These are phyloP conservation scores for Pezicula carpinea DNA, from an alignment of 2,329 filamentous ascomycete genomes.

Conservation along the genomic window DNA sequence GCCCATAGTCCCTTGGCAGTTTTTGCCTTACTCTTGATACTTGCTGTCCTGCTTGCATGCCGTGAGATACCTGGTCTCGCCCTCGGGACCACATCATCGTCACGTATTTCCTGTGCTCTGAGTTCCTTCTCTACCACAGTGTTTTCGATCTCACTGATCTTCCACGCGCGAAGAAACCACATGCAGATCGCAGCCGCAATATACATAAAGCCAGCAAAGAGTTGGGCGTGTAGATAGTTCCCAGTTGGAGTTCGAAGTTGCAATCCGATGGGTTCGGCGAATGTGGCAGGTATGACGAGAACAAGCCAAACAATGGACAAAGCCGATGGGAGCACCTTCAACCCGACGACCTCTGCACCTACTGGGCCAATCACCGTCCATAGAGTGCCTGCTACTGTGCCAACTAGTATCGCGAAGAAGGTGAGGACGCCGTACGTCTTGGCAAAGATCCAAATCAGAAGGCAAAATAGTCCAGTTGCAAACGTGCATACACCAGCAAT, in stretches of 20 bases:
- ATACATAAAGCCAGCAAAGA: slow-evolving; percentile 60
- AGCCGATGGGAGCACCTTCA: slow-evolving; percentile 63
- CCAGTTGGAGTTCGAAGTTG: slow-evolving; percentile 44
- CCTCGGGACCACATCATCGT: slow-evolving; percentile 13
- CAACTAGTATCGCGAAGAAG: slow-evolving; percentile 64
- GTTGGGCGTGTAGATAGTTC: slow-evolving; percentile 51
- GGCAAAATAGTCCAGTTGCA: slow-evolving; percentile 56
- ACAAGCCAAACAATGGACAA: slow-evolving; percentile 69
- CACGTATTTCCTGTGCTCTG: slow-evolving; percentile 2
- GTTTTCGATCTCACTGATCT: slow-evolving; percentile 48
- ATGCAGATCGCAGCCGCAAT: slow-evolving; percentile 48
- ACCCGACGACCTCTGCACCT: slow-evolving; percentile 67
- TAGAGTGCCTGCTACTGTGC: slow-evolving; percentile 65
- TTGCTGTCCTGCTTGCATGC: slow-evolving; percentile 10
- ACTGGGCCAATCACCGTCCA: slow-evolving; percentile 68
- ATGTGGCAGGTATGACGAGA: slow-evolving; percentile 66
- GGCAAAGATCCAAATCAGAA: slow-evolving; percentile 71
- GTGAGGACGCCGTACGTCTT: slow-evolving; percentile 61
- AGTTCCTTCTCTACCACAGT: slow-evolving; percentile 12
- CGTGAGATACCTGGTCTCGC: slow-evolving; percentile 7
- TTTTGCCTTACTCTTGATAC: slow-evolving; percentile 16
- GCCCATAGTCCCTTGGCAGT: slow-evolving; percentile 19
- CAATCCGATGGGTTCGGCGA: slow-evolving; percentile 55
- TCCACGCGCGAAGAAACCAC: slow-evolving; percentile 55
- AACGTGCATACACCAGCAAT: slow-evolving; percentile 64